Conservation (phyloP, 257 asterid species). For the Plantago major region DNA sequence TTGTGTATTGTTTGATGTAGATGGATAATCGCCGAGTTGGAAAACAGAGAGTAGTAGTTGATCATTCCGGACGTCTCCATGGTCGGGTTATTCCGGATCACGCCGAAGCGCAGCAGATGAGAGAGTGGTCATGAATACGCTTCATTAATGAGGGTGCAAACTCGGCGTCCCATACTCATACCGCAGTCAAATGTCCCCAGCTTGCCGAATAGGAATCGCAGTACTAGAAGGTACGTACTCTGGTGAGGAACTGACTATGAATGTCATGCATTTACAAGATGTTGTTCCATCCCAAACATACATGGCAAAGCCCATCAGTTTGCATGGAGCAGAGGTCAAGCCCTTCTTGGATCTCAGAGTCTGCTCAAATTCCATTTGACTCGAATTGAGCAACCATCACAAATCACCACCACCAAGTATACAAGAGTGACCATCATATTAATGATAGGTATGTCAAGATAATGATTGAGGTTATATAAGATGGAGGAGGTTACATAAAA, state of each 20-base stretch:
- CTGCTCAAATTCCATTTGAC: slow-evolving; percentile 52
- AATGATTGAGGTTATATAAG: too few relatives aligned
- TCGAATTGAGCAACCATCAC: slow-evolving; percentile 44
- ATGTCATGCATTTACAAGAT: slow-evolving; percentile 31
- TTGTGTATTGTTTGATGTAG: too few relatives aligned
- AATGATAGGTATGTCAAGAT: too few relatives aligned
- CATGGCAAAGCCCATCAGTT: slow-evolving; percentile 24
- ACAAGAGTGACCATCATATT: too few relatives aligned
- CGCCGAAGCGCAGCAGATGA: too few relatives aligned
- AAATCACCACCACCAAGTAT: slow-evolving; percentile 52
- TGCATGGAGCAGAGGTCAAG: slow-evolving; percentile 43
- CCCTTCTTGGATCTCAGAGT: slow-evolving; percentile 50
- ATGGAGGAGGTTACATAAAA: too few relatives aligned
- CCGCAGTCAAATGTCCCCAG: slow-evolving; percentile 39
- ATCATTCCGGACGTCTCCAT: too few relatives aligned
- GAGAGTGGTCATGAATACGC: too few relatives aligned
- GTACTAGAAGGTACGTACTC: slow-evolving; percentile 33
- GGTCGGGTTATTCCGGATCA: too few relatives aligned
- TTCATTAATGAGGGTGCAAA: too few relatives aligned
- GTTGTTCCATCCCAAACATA: slow-evolving; percentile 46
- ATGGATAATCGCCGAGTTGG: too few relatives aligned
- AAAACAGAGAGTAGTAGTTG: too few relatives aligned
- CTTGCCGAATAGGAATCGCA: slow-evolving; percentile 39
- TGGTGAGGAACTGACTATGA: slow-evolving; percentile 46
- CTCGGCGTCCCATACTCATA: slow-evolving; percentile 70